Evolutionary conservation across 176 grass and related monocot genomes (phyloP).

Genomic region (Oryza australiensis): DNA sequence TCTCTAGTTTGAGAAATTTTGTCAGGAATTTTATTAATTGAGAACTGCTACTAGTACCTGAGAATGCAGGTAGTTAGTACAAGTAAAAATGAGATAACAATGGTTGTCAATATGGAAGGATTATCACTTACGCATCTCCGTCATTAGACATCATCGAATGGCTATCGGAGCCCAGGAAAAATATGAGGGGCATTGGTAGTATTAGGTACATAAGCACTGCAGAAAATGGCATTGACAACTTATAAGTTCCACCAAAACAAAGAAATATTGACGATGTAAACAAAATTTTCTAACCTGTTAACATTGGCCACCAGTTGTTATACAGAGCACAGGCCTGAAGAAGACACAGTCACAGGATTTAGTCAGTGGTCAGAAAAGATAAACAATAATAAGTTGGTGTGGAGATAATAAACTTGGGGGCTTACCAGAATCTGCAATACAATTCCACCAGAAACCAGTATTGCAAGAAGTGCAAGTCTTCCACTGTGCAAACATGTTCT

Average conservation of each 20-base stretch:
- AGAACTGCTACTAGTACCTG: neutral
- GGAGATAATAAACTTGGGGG: neutral
- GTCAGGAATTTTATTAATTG: neutral
- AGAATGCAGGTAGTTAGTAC: neutral
- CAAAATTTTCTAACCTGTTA: slow-evolving; percentile 60
- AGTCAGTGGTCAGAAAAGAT: slow-evolving; percentile 5
- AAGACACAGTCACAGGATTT: neutral
- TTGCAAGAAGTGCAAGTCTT: slow-evolving; percentile 71
- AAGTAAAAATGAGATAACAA: neutral
- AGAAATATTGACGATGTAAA: neutral
- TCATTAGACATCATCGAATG: slow-evolving; percentile 52
- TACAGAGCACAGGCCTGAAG: slow-evolving; percentile 82
- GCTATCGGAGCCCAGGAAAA: slow-evolving; percentile 68
- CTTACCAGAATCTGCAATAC: slow-evolving; percentile 83
- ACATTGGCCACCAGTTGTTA: slow-evolving; percentile 99
- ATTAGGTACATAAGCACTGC: slow-evolving; percentile 92
- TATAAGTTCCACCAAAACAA: neutral
- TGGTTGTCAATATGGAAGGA: neutral
- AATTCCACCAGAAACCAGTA: slow-evolving; percentile 76
- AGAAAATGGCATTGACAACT: slow-evolving; percentile 17
- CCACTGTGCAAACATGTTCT: slow-evolving; percentile 67
- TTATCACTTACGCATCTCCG: slow-evolving; percentile 56
- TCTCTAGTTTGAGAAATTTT: neutral
- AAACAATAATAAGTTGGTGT: neutral
- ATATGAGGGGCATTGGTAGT: slow-evolving; percentile 86